A percentile compares a stretch with the other conserved stretches of the same genome.
Conservation (phyloP, 345 rosid species). For the Lepidium africanum region DNA sequence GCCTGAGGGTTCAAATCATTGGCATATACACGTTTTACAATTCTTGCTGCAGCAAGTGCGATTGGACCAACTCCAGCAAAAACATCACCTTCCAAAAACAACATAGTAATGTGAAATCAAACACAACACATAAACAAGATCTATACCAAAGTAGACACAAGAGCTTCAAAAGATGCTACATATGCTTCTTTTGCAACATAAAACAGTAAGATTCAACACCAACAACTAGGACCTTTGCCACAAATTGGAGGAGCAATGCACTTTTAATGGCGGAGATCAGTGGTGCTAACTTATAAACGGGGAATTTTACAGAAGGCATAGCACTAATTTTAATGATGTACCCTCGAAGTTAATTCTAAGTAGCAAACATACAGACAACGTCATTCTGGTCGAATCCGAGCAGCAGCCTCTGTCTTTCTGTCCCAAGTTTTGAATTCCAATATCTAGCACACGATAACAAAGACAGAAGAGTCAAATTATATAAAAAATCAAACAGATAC, state of each 20-base stretch:
- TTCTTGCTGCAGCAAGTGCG: constrained; percentile 72
- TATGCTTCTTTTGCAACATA: constrained; percentile 2
- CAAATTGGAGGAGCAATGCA: not conserved
- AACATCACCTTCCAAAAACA: constrained; percentile 61
- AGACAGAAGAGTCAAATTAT: not conserved
- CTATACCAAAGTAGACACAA: not conserved
- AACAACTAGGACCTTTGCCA: not conserved
- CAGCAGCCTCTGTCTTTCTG: constrained; percentile 81
- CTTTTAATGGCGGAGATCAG: not conserved
- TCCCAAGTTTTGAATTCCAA: constrained; percentile 91
- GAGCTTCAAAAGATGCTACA: not conserved
- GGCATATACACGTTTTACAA: constrained; percentile 76
- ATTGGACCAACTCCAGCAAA: constrained; percentile 84
- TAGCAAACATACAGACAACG: constrained; percentile 65
- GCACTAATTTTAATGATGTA: constrained; percentile 8
- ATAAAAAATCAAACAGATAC: not conserved
- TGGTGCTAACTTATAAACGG: not conserved
- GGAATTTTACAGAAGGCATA: not conserved
- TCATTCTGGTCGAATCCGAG: constrained; percentile 50
- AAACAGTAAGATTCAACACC: not conserved
- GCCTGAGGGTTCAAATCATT: constrained; percentile 89
- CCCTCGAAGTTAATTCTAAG: constrained; percentile 14
- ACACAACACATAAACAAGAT: not conserved
- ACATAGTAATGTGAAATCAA: not conserved
- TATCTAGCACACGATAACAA: constrained; percentile 43